Evolutionary conservation across 768 basidiomycete species (phyloP).

Genomic region (Russula sp.): DNA sequence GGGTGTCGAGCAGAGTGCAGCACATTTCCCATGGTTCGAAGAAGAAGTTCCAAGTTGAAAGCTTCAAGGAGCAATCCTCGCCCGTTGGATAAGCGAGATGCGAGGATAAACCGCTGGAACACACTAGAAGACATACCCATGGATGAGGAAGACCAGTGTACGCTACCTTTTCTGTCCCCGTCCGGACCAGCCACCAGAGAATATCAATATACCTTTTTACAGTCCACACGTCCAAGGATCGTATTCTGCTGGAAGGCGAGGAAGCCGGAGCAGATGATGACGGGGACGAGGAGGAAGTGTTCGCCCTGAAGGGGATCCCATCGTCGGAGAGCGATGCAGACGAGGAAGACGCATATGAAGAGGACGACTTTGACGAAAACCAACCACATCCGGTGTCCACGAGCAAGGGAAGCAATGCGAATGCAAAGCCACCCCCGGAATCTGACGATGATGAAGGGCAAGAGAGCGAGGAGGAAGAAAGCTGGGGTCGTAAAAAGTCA

Average conservation of each 20-base stretch:
- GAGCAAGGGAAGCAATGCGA: conserved; percentile 33
- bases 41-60: conserved; percentile 18
- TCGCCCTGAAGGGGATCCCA: conserved; percentile 61
- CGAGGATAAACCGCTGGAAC: conserved; percentile 64
- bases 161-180: conserved; percentile 33
- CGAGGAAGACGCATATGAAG: conserved; percentile 43
- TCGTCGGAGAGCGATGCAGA: conserved; percentile 45
- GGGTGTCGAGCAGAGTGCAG: background rate
- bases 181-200: background rate
- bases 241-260: conserved; percentile 71
- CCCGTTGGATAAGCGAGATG: conserved; percentile 49
- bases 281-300: conserved; percentile 78
- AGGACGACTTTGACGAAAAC: conserved; percentile 36
- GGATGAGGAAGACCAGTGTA: conserved; percentile 80
- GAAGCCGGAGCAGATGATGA: conserved; percentile 48
- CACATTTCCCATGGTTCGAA: conserved; percentile 27
- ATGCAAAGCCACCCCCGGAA: conserved; percentile 30
- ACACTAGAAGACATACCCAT: conserved; percentile 63
- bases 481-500: conserved; percentile 77
- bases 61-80: conserved; percentile 41
- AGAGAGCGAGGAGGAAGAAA: conserved; percentile 52
- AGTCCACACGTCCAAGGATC: conserved; percentile 77
- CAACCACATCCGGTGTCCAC: conserved; percentile 29
- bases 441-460: conserved; percentile 35
- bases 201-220: background rate